phyloP scores from a whole-genome alignment of 1,284 basidiomycete species.

The Agroathelia rolfsii region DNA sequence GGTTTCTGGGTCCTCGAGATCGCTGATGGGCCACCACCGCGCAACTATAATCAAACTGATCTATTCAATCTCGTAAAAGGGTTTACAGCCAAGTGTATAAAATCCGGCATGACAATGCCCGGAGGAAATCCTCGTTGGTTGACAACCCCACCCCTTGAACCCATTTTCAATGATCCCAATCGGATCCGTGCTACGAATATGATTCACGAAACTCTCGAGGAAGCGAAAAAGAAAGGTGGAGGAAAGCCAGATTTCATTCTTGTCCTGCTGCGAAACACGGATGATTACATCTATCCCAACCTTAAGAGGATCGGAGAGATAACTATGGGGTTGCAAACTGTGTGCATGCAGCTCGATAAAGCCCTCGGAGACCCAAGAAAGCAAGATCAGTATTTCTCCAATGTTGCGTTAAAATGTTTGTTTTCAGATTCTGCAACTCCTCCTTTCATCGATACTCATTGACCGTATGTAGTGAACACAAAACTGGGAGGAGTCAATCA shows the following conservation, averaged over 20 bases:
- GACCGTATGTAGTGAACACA: conserved; percentile 43
- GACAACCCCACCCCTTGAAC: too few relatives aligned
- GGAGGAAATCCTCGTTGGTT: too few relatives aligned
- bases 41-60: conserved; percentile 36
- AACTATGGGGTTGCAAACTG: conserved; percentile 51
- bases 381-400: conserved; percentile 65
- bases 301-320: conserved; percentile 64
- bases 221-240: conserved; percentile 16
- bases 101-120: conserved; percentile 53
- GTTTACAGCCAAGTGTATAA: conserved; percentile 48
- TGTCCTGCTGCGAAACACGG: conserved; percentile 54
- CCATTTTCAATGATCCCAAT: conserved; percentile 39
- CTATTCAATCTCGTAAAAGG: conserved; percentile 32
- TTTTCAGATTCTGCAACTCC: not conserved
- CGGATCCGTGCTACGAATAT: conserved; percentile 31
- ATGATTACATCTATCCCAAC: conserved; percentile 60
- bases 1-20: conserved; percentile 61
- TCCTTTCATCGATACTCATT: not conserved
- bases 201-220: conserved; percentile 23
- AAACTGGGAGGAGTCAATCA: conserved; percentile 76
- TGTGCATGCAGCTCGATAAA: conserved; percentile 59
- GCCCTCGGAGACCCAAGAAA: conserved; percentile 52
- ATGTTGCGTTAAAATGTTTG: conserved; percentile 54
- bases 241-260: conserved; percentile 29
- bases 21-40: conserved; percentile 36